These are phyloP conservation scores for Talaromyces thailandensis DNA, from an alignment of 495 filamentous ascomycete species.

Conservation along the genomic window DNA sequence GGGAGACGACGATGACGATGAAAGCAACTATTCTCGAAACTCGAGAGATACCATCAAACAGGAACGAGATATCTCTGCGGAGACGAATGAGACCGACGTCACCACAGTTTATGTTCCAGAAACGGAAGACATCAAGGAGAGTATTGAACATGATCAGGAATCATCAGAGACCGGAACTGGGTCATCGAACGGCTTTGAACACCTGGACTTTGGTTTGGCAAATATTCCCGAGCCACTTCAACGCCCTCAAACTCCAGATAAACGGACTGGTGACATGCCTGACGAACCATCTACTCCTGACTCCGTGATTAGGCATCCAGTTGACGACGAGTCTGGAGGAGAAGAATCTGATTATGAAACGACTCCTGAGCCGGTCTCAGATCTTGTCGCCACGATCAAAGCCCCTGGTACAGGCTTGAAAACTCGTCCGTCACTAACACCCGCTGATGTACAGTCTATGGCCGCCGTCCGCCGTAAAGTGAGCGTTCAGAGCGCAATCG, in stretches of 20 bases:
- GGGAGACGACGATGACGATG: constrained; percentile 32
- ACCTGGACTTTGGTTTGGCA: constrained; percentile 33
- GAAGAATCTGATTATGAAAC: constrained; percentile 18
- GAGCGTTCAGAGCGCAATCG: constrained; percentile 61
- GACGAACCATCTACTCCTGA: constrained; percentile 75
- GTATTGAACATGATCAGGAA: background rate
- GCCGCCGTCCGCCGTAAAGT: constrained; percentile 77
- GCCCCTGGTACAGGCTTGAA: constrained; percentile 81
- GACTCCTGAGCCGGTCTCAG: constrained; percentile 54
- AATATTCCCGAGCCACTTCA: constrained; percentile 41
- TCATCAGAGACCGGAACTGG: background rate
- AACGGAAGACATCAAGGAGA: constrained; percentile 2
- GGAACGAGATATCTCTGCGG: constrained; percentile 4
- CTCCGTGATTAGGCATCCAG: constrained; percentile 82
- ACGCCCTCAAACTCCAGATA: constrained; percentile 58
- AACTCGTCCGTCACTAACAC: constrained; percentile 79
- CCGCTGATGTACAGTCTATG: constrained; percentile 79
- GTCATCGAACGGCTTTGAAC: background rate
- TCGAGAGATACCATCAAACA: constrained; percentile 20
- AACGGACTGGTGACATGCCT: constrained; percentile 37
- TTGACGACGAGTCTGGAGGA: constrained; percentile 25
- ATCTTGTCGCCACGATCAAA: constrained; percentile 82
- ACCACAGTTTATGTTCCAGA: constrained; percentile 21
- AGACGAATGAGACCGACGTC: constrained; percentile 18
- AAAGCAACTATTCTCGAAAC: constrained; percentile 43